Evolutionary conservation across 768 basidiomycete species (phyloP).

Genomic region (Boletus edulis): DNA sequence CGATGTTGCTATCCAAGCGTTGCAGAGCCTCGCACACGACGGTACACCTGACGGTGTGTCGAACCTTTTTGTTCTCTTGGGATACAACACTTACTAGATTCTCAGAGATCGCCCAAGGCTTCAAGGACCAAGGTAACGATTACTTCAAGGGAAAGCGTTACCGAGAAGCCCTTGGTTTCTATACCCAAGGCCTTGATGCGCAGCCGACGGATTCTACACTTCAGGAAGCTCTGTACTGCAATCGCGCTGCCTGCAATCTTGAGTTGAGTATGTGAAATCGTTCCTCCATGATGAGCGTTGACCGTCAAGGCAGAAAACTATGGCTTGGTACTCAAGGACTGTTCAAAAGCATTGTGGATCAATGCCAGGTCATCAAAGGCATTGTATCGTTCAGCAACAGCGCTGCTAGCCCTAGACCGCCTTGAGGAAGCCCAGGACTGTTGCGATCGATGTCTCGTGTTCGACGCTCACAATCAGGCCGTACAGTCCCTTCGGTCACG

Average conservation of each 20-base stretch:
- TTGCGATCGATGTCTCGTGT: constrained; percentile 63
- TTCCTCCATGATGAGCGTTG: background rate
- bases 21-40: constrained; percentile 84
- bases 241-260: constrained; percentile 92
- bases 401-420: constrained; percentile 70
- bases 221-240: constrained; percentile 71
- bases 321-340: constrained; percentile 82
- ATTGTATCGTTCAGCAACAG: constrained; percentile 79
- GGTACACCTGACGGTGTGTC: constrained; percentile 91
- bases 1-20: constrained; percentile 69
- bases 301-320: constrained; percentile 65
- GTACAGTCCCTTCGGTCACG: constrained; percentile 50
- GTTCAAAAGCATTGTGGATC: constrained; percentile 64
- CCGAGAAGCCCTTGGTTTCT: constrained; percentile 87
- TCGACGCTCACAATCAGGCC: constrained; percentile 56
- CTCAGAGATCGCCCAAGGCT: constrained; percentile 84
- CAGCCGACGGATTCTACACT: constrained; percentile 63
- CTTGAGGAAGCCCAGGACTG: constrained; percentile 83
- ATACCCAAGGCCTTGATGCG: constrained; percentile 85
- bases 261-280: constrained; percentile 61
- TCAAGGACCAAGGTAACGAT: constrained; percentile 95
- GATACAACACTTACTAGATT: background rate
- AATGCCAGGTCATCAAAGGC: constrained; percentile 76
- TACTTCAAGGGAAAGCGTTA: constrained; percentile 86
- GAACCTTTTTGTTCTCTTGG: background rate